Evolutionary conservation across 305 asterid species (phyloP), one percentile per base, ranked within the genome.

Genomic region (Rubia balearica): DNA sequence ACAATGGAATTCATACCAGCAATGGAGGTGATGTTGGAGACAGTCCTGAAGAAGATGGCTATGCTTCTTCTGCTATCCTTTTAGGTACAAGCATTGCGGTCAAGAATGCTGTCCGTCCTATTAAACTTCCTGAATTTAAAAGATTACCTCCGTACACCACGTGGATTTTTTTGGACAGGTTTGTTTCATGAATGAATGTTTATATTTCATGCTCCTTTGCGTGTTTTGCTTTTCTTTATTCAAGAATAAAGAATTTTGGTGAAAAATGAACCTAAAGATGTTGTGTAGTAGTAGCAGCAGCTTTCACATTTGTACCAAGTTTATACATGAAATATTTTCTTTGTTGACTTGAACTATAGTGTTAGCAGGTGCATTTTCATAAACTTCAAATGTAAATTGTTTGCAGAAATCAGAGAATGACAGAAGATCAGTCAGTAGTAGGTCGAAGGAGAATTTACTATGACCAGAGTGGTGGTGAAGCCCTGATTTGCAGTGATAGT

Each of bases 391-490:
- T 43, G 16, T 49, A 36, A 76, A 61, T 48, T 38, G 38, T 38
- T 42, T 78, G 74, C 85, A 95, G 99, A 87, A 95, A 95, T 77
- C 98, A 91, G 77, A 87, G 90, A 78, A 94, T 94, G 99, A 82
- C 96, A 12, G 97, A 88, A 82, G 98, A 91, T 75, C 98, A 95
- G 82, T 95, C 99, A 11, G 98, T 90, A 51, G 86, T 95, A 49
- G 98, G 99, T 70, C 88, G 98, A 81, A 88, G 98, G 76, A 88
- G 99, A 82, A 95, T 95, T 66, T 95, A 95, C 81, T 95, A 95
- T 81, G 99, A 87, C 67, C 95, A 85, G 75, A 85, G 68, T 81
- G 92, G 95, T 36, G 98, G 99, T 0, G 99, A 95, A 85, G 92
- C 99, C 75, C 89, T 95, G 60, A 90, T 95, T 79, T 89, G 94